Percentiles rank a stretch among this genome's conserved stretches.
Conservation (phyloP, 1,139 yeast species). For the Trichomonascaceae sp. region DNA sequence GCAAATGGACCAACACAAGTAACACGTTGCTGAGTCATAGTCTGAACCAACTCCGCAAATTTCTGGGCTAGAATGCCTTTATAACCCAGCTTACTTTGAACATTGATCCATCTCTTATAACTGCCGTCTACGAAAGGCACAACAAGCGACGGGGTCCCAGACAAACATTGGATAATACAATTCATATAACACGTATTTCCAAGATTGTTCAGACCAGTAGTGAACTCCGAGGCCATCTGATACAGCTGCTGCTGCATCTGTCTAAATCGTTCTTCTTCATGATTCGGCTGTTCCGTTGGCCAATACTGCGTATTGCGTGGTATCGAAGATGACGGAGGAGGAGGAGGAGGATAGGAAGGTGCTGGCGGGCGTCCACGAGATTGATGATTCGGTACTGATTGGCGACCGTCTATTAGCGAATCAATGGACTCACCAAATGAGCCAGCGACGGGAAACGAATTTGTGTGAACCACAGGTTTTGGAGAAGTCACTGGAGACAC, state of each 20-base stretch:
- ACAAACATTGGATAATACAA: conserved; percentile 78
- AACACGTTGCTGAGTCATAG: conserved; percentile 49
- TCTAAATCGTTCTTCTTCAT: conserved; percentile 4
- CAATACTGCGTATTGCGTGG: neutral
- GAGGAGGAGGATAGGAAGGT: conserved; percentile 11
- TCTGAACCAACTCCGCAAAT: conserved; percentile 60
- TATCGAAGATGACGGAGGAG: conserved; percentile 1
- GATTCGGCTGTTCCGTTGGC: conserved; percentile 4
- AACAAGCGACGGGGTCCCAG: conserved; percentile 45
- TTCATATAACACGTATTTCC: conserved; percentile 96
- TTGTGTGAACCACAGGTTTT: conserved; percentile 10
- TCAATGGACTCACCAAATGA: conserved; percentile 3
- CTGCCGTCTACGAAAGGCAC: conserved; percentile 48
- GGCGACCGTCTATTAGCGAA: neutral
- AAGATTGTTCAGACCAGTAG: conserved; percentile 65
- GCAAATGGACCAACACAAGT: conserved; percentile 49
- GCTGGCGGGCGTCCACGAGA: conserved; percentile 4
- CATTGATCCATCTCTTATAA: conserved; percentile 67
- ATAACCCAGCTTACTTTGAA: conserved; percentile 71
- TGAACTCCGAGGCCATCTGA: conserved; percentile 20
- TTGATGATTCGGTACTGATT: neutral
- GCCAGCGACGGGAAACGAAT: neutral
- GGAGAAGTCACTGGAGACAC: conserved; percentile 12
- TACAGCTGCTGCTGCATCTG: conserved; percentile 8
- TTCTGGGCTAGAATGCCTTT: conserved; percentile 73